Base-by-base conservation (phyloP, 768 basidiomycete species). In the Hericium alpestre region DNA sequence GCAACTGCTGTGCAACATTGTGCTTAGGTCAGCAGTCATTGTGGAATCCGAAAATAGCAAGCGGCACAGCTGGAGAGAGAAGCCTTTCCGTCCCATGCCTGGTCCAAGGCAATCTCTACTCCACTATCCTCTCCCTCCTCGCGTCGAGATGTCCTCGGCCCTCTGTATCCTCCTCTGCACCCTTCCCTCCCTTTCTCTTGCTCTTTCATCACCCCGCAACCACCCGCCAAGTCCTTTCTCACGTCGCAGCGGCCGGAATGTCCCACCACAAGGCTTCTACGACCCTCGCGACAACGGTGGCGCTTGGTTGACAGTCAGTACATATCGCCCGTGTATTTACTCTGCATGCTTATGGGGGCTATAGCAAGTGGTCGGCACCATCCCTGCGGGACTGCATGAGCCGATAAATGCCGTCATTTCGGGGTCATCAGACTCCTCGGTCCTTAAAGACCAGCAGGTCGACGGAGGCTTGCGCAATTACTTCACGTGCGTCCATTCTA, bases 401-500 rank as follows among this genome's bases (percentile, higher is more conserved):
- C 93, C 93, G 5, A 69, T 95, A 47, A 96, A 96, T 64, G 74
- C 77, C 55, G 88, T 96, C 64, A 72, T 96, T 20, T 84, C 87
- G 22, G 87, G 78, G 9, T 75, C 83, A 48, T 95, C 93, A 3
- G 87, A 91, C 63, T 59, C 75, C 3, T 74, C 69, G 4, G 87
- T 94, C 1, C 77, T 93, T 48, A 75, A 80, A 22, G 80, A 85
- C 61, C 72, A 73, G 15, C 67, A 80, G 62, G 63, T 65, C 2
- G 68, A 86, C 51, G 93, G 93, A 13, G 91, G 93, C 3, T 70
- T 93, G 53, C 75, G 81, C 40, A 95, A 93, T 66, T 94, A 86
- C 71, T 88, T 83, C 66, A 70, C 84, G 90, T 92, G 63, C 62
- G 87, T 78, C 1, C 32, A 22, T 6, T 1, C 23, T 5, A 13